Evolutionary conservation across 306 rosid genomes (phyloP).

Genomic region (Inga laurina): DNA sequence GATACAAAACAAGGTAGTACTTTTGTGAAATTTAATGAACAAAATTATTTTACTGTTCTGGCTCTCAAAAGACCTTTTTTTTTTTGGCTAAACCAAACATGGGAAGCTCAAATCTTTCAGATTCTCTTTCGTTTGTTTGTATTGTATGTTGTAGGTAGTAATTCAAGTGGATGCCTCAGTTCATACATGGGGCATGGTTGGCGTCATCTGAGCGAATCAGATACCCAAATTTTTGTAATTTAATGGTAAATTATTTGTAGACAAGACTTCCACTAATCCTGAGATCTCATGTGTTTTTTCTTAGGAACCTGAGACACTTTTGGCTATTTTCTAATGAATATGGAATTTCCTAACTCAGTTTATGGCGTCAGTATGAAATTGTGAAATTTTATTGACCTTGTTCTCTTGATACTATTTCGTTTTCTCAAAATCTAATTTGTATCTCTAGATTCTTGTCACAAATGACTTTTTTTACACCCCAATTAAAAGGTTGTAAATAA

Average conservation of each 20-base stretch:
- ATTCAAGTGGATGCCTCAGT: background rate
- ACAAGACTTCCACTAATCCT: slow-evolving; percentile 5
- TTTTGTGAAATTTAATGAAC: slow-evolving; percentile 1
- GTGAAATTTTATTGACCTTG: slow-evolving; percentile 19
- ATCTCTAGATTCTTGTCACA: background rate
- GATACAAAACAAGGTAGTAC: slow-evolving; percentile 58
- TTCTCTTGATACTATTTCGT: slow-evolving; percentile 5
- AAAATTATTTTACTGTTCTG: background rate
- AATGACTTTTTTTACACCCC: background rate
- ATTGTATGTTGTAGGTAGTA: background rate
- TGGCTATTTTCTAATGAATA: slow-evolving; percentile 18
- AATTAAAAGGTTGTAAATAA: background rate
- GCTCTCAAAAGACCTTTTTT: background rate
- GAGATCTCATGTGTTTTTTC: background rate
- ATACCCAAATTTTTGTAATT: slow-evolving; percentile 15
- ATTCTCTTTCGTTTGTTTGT: background rate
- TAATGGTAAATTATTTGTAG: background rate
- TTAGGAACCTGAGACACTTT: background rate
- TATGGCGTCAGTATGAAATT: background rate
- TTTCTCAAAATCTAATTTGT: slow-evolving; percentile 20
- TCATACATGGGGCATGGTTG: background rate
- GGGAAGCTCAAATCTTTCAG: slow-evolving; percentile 10
- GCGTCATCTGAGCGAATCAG: background rate
- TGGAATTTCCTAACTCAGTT: background rate
- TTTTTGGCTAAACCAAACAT: slow-evolving; percentile 22